Percentiles rank a stretch among this genome's conserved stretches.
Conservation (phyloP, 345 rosid species). For the Clarkia xantiana region DNA sequence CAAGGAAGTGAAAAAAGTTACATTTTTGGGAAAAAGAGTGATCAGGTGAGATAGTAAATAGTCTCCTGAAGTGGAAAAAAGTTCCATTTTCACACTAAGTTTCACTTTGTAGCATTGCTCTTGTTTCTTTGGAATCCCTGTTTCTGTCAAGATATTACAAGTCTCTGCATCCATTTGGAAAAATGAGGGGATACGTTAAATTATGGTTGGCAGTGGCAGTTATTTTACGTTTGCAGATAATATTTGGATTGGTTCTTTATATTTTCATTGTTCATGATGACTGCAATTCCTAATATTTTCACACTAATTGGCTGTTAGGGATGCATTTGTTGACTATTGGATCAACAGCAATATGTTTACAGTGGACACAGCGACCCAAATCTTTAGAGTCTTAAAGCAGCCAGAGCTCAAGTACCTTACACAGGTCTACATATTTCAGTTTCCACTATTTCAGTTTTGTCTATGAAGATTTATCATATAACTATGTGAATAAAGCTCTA, state of each 20-base stretch:
- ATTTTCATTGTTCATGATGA: constrained; percentile 1
- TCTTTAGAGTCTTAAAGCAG: constrained; percentile 56
- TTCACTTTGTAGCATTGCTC: too few species aligned
- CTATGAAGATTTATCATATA: background rate
- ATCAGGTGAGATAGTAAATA: too few species aligned
- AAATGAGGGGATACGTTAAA: too few species aligned
- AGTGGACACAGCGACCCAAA: constrained; percentile 52
- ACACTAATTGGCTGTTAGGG: constrained; percentile 28
- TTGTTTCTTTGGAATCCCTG: too few species aligned
- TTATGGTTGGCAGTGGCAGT: too few species aligned
- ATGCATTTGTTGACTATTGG: constrained; percentile 63
- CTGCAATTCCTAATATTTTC: background rate
- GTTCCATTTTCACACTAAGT: too few species aligned
- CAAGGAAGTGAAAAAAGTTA: too few species aligned
- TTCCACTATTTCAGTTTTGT: background rate
- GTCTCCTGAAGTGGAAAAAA: too few species aligned
- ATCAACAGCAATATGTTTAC: constrained; percentile 52
- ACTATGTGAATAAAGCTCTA: background rate
- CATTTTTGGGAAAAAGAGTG: too few species aligned
- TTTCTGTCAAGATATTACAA: too few species aligned
- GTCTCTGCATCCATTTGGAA: too few species aligned
- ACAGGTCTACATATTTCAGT: constrained; percentile 30
- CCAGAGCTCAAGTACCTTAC: constrained; percentile 53
- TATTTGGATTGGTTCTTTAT: background rate
- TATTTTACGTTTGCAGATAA: background rate